phyloP scores from a whole-genome alignment of 2,329 filamentous ascomycete species.

The Pestalotiopsis fici region DNA sequence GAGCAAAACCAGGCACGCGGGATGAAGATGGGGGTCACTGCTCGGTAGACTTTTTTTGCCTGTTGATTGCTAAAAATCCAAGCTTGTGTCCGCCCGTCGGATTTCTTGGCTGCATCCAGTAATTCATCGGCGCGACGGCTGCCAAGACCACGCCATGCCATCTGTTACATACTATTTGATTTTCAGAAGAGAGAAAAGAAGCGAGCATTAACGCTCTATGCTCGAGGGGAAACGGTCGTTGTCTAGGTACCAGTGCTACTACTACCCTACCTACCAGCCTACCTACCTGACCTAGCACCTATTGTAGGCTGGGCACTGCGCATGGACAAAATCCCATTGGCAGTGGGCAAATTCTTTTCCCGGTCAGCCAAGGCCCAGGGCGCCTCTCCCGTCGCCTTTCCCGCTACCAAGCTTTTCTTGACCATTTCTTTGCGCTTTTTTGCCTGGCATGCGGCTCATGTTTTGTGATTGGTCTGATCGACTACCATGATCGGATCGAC shows the following conservation, averaged over 20 bases:
- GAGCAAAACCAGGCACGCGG: too few relatives aligned
- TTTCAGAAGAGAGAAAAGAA: not conserved
- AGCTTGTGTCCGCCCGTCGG: not conserved
- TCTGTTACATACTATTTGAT: too few relatives aligned
- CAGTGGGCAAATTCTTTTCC: not conserved
- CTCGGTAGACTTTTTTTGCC: too few relatives aligned
- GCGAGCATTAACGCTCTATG: not conserved
- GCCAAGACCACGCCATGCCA: not conserved
- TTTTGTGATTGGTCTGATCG: not conserved
- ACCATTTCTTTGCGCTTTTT: not conserved
- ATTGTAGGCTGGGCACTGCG: too few relatives aligned
- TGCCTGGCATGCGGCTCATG: not conserved
- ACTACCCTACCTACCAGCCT: too few relatives aligned
- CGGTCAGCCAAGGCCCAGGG: not conserved
- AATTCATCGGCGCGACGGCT: not conserved
- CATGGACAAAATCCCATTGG: not conserved
- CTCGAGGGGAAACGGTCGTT: not conserved
- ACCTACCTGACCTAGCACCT: too few relatives aligned
- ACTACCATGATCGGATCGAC: not conserved
- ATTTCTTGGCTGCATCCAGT: not conserved
- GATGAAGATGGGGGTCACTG: too few relatives aligned
- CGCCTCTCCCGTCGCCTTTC: constrained; percentile 6
- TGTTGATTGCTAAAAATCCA: not conserved
- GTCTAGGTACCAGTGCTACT: too few relatives aligned
- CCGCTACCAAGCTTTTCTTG: constrained; percentile 1